Percentiles rank a stretch among this genome's conserved stretches.
phyloP scores from a whole-genome alignment of 768 basidiomycete genomes.

The Dentipellis sp. region DNA sequence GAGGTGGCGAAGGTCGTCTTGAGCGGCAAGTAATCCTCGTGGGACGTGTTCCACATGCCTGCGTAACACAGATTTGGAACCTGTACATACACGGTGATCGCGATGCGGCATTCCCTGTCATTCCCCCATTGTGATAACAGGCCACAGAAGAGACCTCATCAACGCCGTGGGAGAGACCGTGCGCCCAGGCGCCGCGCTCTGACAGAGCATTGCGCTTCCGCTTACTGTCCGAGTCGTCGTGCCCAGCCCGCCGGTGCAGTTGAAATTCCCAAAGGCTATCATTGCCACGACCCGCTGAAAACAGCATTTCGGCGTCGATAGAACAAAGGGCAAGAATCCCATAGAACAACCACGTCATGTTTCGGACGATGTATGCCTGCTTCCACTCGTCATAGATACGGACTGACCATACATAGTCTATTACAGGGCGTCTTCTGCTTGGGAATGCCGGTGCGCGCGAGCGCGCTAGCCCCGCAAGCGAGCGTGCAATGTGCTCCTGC shows the following conservation, averaged over 20 bases:
- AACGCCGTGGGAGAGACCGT: background rate
- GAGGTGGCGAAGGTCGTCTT: constrained; percentile 27
- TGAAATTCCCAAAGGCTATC: background rate
- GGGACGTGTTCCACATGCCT: background rate
- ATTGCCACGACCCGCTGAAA: background rate
- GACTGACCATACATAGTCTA: background rate
- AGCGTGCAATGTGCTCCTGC: background rate
- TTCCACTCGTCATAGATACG: background rate
- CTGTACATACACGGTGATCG: too few species aligned
- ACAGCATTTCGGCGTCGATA: background rate
- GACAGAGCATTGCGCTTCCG: background rate
- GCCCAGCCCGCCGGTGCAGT: background rate
- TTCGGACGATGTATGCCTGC: background rate
- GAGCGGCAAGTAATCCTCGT: background rate
- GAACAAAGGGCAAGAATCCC: background rate
- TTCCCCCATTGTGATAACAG: too few species aligned
- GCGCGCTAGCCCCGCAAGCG: background rate
- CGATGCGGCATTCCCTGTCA: too few species aligned
- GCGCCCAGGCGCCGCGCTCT: background rate
- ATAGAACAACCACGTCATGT: background rate
- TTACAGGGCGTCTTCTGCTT: background rate
- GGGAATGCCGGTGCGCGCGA: background rate
- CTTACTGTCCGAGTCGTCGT: background rate
- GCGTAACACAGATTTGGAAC: too few species aligned
- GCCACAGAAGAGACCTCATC: too few species aligned